A percentile compares a stretch with the other conserved stretches of the same genome.
phyloP scores from a whole-genome alignment of 805 yeast species.

The Candida taoyuanica region DNA sequence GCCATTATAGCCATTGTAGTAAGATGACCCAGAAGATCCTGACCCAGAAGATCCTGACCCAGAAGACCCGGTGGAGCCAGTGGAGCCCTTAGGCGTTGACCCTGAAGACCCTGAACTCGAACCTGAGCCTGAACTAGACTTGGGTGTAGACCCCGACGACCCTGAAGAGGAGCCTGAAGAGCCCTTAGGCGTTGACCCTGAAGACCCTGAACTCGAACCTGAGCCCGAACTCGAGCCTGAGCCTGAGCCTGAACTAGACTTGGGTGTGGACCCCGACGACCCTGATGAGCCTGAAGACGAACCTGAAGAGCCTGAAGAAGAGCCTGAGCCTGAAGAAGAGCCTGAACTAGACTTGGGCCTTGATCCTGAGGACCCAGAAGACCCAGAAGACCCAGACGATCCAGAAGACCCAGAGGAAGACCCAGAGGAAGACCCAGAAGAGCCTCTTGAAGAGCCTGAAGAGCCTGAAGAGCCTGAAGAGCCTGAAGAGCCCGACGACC shows the following conservation, averaged over 20 bases:
- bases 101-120: background rate
- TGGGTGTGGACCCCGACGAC: background rate
- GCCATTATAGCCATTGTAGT: no score
- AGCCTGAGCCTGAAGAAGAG: background rate
- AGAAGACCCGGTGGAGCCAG: slow-evolving; percentile 2
- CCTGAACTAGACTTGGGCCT: background rate
- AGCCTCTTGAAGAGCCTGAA: no score
- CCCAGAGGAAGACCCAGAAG: no score
- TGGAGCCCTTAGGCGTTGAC: background rate
- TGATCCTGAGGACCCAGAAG: background rate
- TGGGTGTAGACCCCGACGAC: background rate
- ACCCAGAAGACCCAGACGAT: background rate
- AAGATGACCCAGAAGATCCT: slow-evolving; percentile 1
- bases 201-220: background rate
- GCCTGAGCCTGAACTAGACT: background rate
- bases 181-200: background rate
- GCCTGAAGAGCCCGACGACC: no score
- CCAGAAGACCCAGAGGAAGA: background rate
- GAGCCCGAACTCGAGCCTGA: background rate
- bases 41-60: background rate
- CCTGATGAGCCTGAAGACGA: background rate
- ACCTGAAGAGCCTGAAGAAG: background rate
- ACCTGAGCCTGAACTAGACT: background rate
- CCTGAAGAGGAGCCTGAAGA: background rate
- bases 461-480: no score